Conservation (phyloP, 306 rosid species). For the Cucurbita ficifolia region DNA sequence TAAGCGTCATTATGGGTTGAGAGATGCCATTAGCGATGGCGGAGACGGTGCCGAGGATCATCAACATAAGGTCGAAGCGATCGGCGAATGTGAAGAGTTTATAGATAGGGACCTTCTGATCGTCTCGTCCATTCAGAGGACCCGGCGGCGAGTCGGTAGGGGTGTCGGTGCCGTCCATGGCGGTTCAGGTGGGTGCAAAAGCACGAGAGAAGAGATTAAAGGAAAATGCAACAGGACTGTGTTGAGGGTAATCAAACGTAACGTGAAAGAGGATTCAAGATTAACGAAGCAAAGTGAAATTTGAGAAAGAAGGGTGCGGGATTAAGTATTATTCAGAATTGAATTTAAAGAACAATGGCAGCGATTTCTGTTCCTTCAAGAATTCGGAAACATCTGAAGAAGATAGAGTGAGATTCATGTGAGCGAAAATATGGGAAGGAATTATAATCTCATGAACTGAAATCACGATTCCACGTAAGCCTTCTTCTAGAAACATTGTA, state of each 20-base stretch:
- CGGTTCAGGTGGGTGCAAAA: neutral
- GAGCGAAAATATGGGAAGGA: neutral
- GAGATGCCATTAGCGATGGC: conserved; percentile 44
- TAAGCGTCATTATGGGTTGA: conserved; percentile 55
- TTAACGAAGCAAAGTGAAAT: neutral
- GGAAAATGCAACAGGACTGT: neutral
- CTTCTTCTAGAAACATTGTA: neutral
- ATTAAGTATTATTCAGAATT: neutral
- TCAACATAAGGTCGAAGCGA: conserved; percentile 26
- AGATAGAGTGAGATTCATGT: neutral
- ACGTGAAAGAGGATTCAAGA: neutral
- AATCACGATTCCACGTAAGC: neutral
- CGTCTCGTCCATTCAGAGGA: neutral
- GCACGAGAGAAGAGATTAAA: neutral
- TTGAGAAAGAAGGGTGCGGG: neutral
- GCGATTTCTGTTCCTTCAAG: too few species aligned
- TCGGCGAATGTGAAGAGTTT: conserved; percentile 69
- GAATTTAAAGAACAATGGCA: neutral
- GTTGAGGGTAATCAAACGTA: neutral
- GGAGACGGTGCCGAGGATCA: conserved; percentile 37
- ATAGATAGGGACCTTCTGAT: conserved; percentile 34
- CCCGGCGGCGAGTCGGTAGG: neutral
- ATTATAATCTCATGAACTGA: neutral
- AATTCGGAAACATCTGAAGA: too few species aligned
- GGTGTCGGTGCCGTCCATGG: neutral